Base-by-base conservation (phyloP, 1,284 basidiomycete species). In the Amylostereum areolatum region DNA sequence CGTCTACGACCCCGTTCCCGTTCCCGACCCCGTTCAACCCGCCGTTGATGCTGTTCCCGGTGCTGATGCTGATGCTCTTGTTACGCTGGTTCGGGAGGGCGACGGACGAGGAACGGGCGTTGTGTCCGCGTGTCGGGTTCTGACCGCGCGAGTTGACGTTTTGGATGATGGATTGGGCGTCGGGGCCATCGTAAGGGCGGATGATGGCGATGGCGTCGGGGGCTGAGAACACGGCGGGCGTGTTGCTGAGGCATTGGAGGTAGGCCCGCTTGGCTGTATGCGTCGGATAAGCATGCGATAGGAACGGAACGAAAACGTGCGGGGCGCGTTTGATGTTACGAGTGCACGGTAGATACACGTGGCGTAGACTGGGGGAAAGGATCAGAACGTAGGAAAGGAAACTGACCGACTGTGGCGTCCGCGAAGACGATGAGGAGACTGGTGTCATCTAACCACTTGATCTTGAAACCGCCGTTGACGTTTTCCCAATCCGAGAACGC, bases 361-460 rank as follows among this genome's bases (percentile, higher is more conserved):
- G 18, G 33, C 35, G 53, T 42, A 45, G 55, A 46, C 43, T 41
- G 35, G 50, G 47, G 7, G 28, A 25, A 32, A 47, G 50, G 49
- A 50, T 46, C 30, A 33, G 47, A 28, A 32, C 28, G 31, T 12
- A 35, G 10, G 40, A 42, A 45, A 12, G 43, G 31, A 31, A 39
- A 78, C 89, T 74, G 63, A 93, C 91, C 88, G 51, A 85, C 78
- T 50, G 80, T 73, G 54, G 89, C 81, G 67, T 94, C 90, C 59
- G 83, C 81, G 66, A 99, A 99, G 55, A 99, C 94, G 62, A 98
- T 88, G 62, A 97, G 74, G 40, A 96, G 89, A 62, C 90, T 95
- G 43, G 91, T 94, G 68, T 99, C 96, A 68, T 99, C 93, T 59
- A 86, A 82, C 96, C 96, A 99, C 68, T 99, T 99, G 69, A 99